Evolutionary conservation across 805 yeast genomes (phyloP).

Genomic region (Maudiozyma bulderi): DNA sequence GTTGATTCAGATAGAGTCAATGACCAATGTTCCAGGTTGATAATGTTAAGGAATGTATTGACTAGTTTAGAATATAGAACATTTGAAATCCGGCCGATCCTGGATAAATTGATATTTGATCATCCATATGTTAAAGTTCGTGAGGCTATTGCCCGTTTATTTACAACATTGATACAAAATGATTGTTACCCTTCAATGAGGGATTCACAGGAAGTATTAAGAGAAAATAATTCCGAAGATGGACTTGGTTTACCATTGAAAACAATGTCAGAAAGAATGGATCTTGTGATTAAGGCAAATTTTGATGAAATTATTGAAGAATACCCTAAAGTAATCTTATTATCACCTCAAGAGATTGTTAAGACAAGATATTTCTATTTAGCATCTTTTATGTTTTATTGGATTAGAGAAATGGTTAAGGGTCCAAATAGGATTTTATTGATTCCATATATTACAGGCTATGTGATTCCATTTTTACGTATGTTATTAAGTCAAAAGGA

Average conservation of each 20-base stretch:
- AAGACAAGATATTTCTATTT: slow-evolving; percentile 53
- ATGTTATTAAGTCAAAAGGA: slow-evolving; percentile 61
- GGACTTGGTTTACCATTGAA: slow-evolving; percentile 31
- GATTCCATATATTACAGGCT: slow-evolving; percentile 40
- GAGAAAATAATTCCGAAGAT: slow-evolving; percentile 10
- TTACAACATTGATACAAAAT: slow-evolving; percentile 28
- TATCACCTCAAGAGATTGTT: slow-evolving; percentile 46
- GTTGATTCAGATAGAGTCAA: slow-evolving; percentile 52
- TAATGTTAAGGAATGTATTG: slow-evolving; percentile 43
- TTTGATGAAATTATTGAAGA: slow-evolving; percentile 38
- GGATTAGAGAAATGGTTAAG: slow-evolving; percentile 45
- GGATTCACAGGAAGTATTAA: slow-evolving; percentile 8
- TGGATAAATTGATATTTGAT: slow-evolving; percentile 36
- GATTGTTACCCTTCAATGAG: slow-evolving; percentile 18
- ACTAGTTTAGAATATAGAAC: slow-evolving; percentile 47
- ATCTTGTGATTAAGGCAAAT: slow-evolving; percentile 31
- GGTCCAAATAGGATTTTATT: slow-evolving; percentile 47
- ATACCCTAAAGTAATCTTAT: slow-evolving; percentile 25
- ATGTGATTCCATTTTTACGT: slow-evolving; percentile 62
- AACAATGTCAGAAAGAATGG: slow-evolving; percentile 26
- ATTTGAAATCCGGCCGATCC: slow-evolving; percentile 37
- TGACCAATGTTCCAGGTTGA: slow-evolving; percentile 46
- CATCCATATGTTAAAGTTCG: slow-evolving; percentile 72
- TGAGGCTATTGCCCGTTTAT: slow-evolving; percentile 50
- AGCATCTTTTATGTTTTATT: slow-evolving; percentile 53